Percentiles rank a stretch among this genome's conserved stretches.
Conservation (phyloP, 352 stramenopile species). For the Aphanomyces cochlioides region DNA sequence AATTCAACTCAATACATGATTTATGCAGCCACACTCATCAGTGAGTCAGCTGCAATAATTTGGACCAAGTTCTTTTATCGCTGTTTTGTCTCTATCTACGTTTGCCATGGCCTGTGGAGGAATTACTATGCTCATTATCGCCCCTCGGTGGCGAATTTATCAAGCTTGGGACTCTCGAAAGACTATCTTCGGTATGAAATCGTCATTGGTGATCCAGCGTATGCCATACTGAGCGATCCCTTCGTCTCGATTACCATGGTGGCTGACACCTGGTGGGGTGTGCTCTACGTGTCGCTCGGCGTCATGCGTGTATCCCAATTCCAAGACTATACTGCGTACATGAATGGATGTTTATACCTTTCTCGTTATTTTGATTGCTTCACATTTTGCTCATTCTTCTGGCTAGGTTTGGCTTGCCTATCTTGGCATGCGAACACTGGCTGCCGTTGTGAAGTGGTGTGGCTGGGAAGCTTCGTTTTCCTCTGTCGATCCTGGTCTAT, state of each 20-base stretch:
- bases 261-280: background rate
- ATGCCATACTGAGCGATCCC: background rate
- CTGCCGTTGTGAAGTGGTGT: no score
- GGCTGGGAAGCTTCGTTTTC: no score
- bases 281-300: background rate
- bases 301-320: background rate
- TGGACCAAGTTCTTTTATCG: background rate
- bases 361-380: background rate
- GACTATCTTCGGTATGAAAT: background rate
- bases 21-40: no score
- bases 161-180: background rate
- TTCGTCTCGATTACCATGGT: background rate
- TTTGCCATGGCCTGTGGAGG: background rate
- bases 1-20: no score
- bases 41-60: no score
- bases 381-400: background rate
- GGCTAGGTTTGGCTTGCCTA: background rate
- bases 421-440: no score
- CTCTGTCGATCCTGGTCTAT: no score
- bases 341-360: background rate
- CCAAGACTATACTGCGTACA: background rate
- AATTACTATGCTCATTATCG: background rate
- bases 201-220: background rate
- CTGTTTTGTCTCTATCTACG: background rate
- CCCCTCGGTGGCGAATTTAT: background rate